Evolutionary conservation across 257 asterid species (phyloP), one percentile per base, ranked within the genome.

Genomic region (Asclepias syriaca): DNA sequence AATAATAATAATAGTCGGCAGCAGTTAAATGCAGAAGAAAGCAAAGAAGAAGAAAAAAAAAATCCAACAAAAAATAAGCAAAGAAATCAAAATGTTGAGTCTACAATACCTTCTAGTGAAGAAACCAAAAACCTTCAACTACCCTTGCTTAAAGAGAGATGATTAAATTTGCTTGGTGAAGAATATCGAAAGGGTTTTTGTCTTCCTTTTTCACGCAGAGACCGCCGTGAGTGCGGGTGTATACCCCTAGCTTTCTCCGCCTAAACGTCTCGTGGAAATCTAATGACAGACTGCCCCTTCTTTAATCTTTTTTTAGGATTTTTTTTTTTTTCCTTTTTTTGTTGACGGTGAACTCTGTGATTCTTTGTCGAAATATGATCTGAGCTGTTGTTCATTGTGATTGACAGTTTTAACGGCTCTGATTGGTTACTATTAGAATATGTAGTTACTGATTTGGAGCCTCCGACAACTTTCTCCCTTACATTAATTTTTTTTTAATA

Each of bases 221-320:
- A 70, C 77, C 77, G 71, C 65, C 40, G 57, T 27, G 6, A 74
- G 57, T 75, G 34, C 66, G 79, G 49, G 74, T 7, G 75, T 34
- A 50, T 60, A 13, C 32, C 19, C 59, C 54, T 77, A 48, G 51
- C 51, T 56, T 58, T 72, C 72, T 75, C 70, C 77, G 80, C 76
- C 72, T 21, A 61, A 61, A 32, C 53, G 68, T 70, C 74, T 74
- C 71, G 79, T 71, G 65, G 72, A 75, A 69, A 72, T 75, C 83
- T 73, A 53, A 14, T 50, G 73, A 61, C 80, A 65, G 65, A 24
- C 70, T 12, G 66, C 69, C 58, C 3, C 51, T 61, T 27, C 21
- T 64, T 19, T 22, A 12, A 13, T 65, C 14, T 13, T 29, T 29
- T 29, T 29, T 29, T 29, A 29, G 34, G 45, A 61, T 48, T 37